A percentile compares a stretch with the other conserved stretches of the same genome.
Evolutionary conservation across 192 early-diverging fungal species (phyloP).

Genomic region (Rhizoclosmatium globosum): DNA sequence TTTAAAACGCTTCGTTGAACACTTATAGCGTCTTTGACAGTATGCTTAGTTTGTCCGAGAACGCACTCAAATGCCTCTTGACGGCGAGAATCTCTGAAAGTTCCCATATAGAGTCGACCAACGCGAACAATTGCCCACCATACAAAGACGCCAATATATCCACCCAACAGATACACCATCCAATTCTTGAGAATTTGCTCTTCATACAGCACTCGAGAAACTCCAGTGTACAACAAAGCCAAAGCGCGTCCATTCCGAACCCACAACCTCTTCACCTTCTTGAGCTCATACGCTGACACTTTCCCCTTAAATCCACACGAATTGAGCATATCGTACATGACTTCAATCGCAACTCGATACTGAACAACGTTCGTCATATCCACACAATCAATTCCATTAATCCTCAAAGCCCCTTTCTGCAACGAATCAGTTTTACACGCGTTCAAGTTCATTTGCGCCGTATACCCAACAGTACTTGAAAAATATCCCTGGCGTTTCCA

Average conservation of each 20-base stretch:
- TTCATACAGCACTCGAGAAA: conserved; percentile 23
- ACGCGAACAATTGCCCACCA: conserved; percentile 20
- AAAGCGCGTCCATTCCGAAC: conserved; percentile 27
- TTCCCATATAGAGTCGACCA: conserved; percentile 32
- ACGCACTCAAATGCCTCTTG: conserved; percentile 36
- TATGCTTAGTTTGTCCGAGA: conserved; percentile 17
- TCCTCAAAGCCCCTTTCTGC: conserved; percentile 8
- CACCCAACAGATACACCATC: not conserved
- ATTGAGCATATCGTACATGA: conserved; percentile 20
- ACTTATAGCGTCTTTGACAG: conserved; percentile 7
- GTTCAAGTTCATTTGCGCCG: not conserved
- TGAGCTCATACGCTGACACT: not conserved
- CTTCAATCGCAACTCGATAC: not conserved
- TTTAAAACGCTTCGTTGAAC: conserved; percentile 3
- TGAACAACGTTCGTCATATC: conserved; percentile 37
- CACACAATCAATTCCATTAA: conserved; percentile 35
- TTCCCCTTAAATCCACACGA: not conserved
- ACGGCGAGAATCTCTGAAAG: conserved; percentile 20
- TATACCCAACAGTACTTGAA: not conserved
- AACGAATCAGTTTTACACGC: not conserved
- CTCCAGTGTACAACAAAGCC: conserved; percentile 11
- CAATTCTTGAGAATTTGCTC: conserved; percentile 26
- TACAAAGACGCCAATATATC: not conserved
- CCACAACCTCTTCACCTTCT: conserved; percentile 29
- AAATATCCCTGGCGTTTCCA: conserved; percentile 15